Conservation (phyloP, 768 basidiomycete genomes). For the Suillus clintonianus region DNA sequence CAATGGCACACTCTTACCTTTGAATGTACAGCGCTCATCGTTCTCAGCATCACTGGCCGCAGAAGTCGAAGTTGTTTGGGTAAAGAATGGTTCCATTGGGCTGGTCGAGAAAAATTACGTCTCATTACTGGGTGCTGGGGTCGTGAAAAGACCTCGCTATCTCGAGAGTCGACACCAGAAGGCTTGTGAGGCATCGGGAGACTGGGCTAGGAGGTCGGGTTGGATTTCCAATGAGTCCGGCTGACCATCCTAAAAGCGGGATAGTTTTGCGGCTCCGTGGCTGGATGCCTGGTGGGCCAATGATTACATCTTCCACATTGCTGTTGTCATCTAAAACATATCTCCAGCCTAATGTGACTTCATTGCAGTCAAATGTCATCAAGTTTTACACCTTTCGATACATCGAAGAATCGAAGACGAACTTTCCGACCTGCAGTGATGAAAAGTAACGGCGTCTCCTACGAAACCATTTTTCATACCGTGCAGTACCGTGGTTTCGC, state of each 20-base stretch:
- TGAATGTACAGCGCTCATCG: too few relatives aligned
- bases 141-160: not conserved
- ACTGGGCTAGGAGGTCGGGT: not conserved
- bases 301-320: not conserved
- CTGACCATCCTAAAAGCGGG: not conserved
- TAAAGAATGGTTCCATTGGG: not conserved
- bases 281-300: not conserved
- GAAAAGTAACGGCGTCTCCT: not conserved
- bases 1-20: not conserved
- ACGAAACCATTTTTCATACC: not conserved
- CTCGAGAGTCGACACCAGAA: not conserved
- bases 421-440: not conserved
- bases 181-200: not conserved
- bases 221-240: not conserved
- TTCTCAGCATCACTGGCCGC: not conserved
- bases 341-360: not conserved
- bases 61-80: not conserved
- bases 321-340: not conserved
- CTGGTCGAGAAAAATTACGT: too few relatives aligned
- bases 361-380: not conserved
- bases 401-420: not conserved
- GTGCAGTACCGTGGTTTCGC: not conserved
- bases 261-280: too few relatives aligned
- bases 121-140: not conserved
- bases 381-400: not conserved